phyloP scores from a whole-genome alignment of 306 rosid species.

The Urtica urens region DNA sequence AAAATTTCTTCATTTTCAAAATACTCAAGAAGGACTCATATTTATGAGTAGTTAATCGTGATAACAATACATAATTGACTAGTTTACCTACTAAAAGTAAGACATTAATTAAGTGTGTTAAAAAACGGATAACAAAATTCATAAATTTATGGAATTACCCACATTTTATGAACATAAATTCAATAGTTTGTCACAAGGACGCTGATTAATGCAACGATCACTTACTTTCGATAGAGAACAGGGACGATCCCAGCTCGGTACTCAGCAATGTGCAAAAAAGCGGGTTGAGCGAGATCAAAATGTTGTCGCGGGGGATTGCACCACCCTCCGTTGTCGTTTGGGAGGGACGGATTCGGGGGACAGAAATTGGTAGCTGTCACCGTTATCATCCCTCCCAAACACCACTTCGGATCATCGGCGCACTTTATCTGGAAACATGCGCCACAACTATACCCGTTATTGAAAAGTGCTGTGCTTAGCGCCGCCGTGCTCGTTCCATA shows the following conservation, averaged over 20 bases:
- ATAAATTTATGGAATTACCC: too few species aligned
- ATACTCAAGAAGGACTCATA: background rate
- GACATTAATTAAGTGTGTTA: too few species aligned
- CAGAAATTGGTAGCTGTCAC: constrained; percentile 32
- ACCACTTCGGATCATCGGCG: constrained; percentile 31
- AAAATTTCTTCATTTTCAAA: too few species aligned
- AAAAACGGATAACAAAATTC: too few species aligned
- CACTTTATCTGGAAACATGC: constrained; percentile 24
- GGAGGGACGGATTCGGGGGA: constrained; percentile 25
- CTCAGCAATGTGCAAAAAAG: constrained; percentile 26
- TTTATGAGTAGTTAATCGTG: background rate
- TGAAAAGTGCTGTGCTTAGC: constrained; percentile 27
- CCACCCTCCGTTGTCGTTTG: constrained; percentile 38
- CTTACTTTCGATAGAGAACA: constrained; percentile 26
- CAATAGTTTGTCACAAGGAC: too few species aligned
- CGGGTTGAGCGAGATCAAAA: constrained; percentile 34
- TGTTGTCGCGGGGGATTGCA: constrained; percentile 35
- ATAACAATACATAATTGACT: too few species aligned
- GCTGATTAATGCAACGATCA: too few species aligned
- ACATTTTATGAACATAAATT: too few species aligned
- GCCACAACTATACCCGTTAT: constrained; percentile 29
- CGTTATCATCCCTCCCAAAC: constrained; percentile 21
- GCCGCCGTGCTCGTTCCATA: constrained; percentile 32
- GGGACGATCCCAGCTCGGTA: constrained; percentile 33
- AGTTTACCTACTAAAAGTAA: too few species aligned